phyloP scores from a whole-genome alignment of 352 stramenopile species.

The Phytophthora sp. region DNA sequence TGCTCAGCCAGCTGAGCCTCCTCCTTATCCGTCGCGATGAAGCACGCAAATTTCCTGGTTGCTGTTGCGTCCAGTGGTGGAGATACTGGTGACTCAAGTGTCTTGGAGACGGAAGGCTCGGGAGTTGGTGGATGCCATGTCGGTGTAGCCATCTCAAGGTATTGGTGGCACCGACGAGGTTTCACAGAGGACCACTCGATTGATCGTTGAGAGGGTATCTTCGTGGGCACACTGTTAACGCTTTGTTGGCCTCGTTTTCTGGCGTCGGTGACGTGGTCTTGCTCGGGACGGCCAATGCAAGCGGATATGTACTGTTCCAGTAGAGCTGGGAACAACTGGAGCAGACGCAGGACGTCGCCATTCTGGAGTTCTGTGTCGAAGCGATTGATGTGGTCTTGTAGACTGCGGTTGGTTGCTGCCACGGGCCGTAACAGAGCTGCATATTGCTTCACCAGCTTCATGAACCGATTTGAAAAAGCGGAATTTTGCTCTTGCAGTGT shows the following conservation, averaged over 20 bases:
- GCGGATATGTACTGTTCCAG: slow-evolving; percentile 49
- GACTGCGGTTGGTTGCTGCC: slow-evolving; percentile 13
- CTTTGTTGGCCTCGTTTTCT: no score
- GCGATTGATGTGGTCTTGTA: slow-evolving; percentile 23
- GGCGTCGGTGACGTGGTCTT: background rate
- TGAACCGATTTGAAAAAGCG: slow-evolving; percentile 18
- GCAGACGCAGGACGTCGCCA: slow-evolving; percentile 47
- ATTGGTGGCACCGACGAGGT: background rate
- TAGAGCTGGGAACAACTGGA: slow-evolving; percentile 57
- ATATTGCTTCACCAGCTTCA: slow-evolving; percentile 29
- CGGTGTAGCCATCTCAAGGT: slow-evolving; percentile 1
- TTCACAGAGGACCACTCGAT: background rate
- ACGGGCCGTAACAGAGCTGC: slow-evolving; percentile 7
- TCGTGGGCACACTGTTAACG: no score
- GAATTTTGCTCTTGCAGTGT: slow-evolving; percentile 16
- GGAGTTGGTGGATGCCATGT: background rate
- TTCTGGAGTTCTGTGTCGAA: slow-evolving; percentile 26
- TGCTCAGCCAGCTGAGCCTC: slow-evolving; percentile 37
- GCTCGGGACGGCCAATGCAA: background rate
- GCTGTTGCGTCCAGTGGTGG: background rate
- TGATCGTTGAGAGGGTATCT: background rate
- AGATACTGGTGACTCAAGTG: background rate
- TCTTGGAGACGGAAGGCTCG: background rate
- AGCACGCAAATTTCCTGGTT: background rate
- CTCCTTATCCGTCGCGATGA: background rate